Base-by-base conservation (phyloP, 1,284 basidiomycete species). In the Trichosporon sp. region DNA sequence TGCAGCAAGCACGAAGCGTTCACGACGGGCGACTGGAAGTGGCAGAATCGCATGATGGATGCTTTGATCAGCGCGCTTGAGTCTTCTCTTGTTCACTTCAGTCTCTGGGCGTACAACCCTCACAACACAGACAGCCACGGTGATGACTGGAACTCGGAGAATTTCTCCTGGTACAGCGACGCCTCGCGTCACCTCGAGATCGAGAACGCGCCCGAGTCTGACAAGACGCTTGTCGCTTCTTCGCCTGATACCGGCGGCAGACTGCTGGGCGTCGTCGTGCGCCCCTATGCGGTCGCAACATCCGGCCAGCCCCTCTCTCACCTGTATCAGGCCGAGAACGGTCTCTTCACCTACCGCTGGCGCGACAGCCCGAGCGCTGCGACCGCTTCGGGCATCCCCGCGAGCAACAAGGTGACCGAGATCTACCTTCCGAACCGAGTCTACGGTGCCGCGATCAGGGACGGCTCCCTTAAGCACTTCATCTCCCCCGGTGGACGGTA, bases 131-230 rank as follows among this genome's bases (percentile, higher is more conserved):
- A 96, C 77, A 80, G 84, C 21, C 80, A 85, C 26, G 97, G 96
- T 12, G 96, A 98, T 81, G 87, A 90, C 73, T 98, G 96, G 96
- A 98, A 97, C 79, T 92, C 91, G 63, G 96, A 98, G 83, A 95
- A 94, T 84, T 96, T 97, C 81, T 94, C 93, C 2, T 96, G 93
- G 91, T 96, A 93, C 86, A 92, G 91, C 73, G 85, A 87, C 59
- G 84, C 77, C 40, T 78, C 74, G 59, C 72, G 78, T 12, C 72
- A 66, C 31, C 70, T 69, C 19, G 65, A 61, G 35, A 35, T 88
- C 83, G 89, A 31, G 85, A 87, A 75, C 83, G 71, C 72, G 67
- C 74, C 70, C 10, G 69, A 64, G 63, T 64, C 68, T 6, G 76
- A 71, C 8, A 54, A 76, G 21, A 76, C 71, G 19, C 76, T 72